Base-by-base conservation (phyloP, 345 rosid species). In the Bruguiera gymnorhiza region DNA sequence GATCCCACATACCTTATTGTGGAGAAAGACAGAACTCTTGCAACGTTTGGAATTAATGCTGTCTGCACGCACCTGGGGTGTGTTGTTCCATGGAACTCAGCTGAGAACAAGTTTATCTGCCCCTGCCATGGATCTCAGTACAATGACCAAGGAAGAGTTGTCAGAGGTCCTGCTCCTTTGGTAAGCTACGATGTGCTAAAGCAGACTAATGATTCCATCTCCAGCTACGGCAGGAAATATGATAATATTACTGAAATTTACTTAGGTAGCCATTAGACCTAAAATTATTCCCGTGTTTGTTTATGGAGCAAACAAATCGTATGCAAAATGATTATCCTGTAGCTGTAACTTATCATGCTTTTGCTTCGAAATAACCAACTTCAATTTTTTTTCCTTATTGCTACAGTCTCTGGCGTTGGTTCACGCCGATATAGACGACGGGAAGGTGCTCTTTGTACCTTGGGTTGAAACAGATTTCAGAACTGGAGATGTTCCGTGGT, bases 401-500 rank as follows among this genome's bases (percentile, higher is more conserved):
- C 6, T 65, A 59, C 85, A 90, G 97, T 94, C 97, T 13, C 79
- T 94, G 81, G 97, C 98, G 0, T 77, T 94, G 88, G 97, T 97
- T 77, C 93, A 89, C 8, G 89, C 89, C 3, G 89, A 91, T 32
- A 2, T 91, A 18, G 92, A 78, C 55, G 89, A 91, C 0, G 97
- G 97, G 55, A 94, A 91, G 89, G 97, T 94, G 66, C 57, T 94
- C 10, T 91, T 94, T 50, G 89, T 90, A 57, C 95, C 96, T 9
- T 94, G 98, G 98, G 78, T 77, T 5, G 97, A 91, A 78, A 89
- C 97, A 30, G 98, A 94, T 83, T 94, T 94, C 87, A 91, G 98
- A 83, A 94, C 97, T 2, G 98, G 98, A 23, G 98, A 94, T 0
- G 87, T 76, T 55, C 97, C 96, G 61, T 94, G 98, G 97, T 94